Evolutionary conservation across 75 land plant genomes (phyloP).

Genomic region (Cupressus sempervirens): DNA sequence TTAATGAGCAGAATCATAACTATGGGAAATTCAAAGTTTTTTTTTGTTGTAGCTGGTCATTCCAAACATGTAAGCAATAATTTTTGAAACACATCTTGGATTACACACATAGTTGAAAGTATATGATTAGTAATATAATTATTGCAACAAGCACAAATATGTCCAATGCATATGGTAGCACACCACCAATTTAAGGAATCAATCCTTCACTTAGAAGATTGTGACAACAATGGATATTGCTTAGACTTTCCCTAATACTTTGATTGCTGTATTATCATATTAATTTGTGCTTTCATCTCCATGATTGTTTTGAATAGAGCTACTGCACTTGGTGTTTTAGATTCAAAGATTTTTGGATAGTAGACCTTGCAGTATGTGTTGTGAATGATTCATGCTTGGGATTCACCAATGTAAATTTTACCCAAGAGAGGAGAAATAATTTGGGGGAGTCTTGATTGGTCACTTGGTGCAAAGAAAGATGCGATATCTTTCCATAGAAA

Average conservation of each 20-base stretch:
- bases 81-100: too few species aligned
- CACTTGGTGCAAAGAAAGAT: conserved; percentile 74
- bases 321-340: conserved; percentile 61
- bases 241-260: neutral
- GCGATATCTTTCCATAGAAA: conserved; percentile 31
- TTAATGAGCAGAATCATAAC: too few species aligned
- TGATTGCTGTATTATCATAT: neutral
- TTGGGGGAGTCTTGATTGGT: conserved; percentile 76
- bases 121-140: too few species aligned
- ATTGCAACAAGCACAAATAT: too few species aligned
- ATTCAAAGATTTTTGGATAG: conserved; percentile 59
- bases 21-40: too few species aligned
- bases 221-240: too few species aligned
- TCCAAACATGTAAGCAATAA: too few species aligned
- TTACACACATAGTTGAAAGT: too few species aligned
- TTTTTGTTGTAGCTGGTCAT: too few species aligned
- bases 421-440: conserved; percentile 77
- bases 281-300: neutral
- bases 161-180: too few species aligned
- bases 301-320: conserved; percentile 36
- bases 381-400: conserved; percentile 76
- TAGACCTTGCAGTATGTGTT: conserved; percentile 66
- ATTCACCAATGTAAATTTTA: conserved; percentile 66
- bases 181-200: too few species aligned
- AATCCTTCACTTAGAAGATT: too few species aligned